A percentile compares a stretch with the other conserved stretches of the same genome.
Evolutionary conservation across 148 eudicot species (phyloP).

Genomic region (Polygonum maritimum): DNA sequence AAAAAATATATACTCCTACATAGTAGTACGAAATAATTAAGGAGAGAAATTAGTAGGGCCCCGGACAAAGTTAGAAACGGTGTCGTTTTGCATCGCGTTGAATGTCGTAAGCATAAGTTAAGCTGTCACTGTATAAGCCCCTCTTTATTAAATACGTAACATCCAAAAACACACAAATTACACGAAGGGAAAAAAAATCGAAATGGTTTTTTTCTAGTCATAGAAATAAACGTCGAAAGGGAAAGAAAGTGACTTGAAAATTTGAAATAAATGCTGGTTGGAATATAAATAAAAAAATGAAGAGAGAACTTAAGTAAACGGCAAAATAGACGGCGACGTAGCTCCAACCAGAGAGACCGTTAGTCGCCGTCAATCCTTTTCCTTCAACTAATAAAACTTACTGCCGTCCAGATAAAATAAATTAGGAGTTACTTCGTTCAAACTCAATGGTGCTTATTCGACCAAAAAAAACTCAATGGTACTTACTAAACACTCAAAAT

Average conservation of each 20-base stretch:
- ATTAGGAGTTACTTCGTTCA: background rate
- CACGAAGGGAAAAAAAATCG: background rate
- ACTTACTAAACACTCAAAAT: no score
- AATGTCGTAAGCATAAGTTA: background rate
- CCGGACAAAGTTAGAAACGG: background rate
- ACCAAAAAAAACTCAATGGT: no score
- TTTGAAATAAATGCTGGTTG: background rate
- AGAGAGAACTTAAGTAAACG: background rate
- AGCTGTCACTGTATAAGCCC: background rate
- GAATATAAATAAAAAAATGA: background rate
- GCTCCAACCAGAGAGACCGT: background rate
- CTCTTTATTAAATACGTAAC: background rate
- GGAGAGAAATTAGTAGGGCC: background rate
- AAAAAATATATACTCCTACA: no score
- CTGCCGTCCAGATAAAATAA: background rate
- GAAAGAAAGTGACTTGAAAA: conserved; percentile 5
- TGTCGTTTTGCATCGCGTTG: background rate
- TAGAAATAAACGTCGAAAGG: background rate
- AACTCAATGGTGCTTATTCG: no score
- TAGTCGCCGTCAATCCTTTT: conserved; percentile 5
- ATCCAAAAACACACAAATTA: background rate
- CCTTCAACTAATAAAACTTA: background rate
- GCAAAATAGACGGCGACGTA: conserved; percentile 9
- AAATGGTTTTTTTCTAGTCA: background rate
- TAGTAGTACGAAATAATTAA: background rate